Percentiles rank a stretch among this genome's conserved stretches.
These are phyloP conservation scores for Vigna angularis DNA, from an alignment of 306 rosid genomes.

Conservation along the genomic window DNA sequence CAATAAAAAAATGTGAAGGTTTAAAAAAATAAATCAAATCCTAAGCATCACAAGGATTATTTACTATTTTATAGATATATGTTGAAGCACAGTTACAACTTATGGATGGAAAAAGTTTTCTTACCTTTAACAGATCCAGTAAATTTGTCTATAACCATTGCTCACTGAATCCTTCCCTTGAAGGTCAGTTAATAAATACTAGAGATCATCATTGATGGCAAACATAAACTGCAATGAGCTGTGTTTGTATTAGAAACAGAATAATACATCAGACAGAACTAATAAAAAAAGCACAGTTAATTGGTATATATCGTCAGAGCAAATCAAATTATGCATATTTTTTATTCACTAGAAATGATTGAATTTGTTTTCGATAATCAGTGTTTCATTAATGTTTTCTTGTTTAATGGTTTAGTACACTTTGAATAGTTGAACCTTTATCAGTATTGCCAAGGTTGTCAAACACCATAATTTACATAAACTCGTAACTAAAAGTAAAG, in stretches of 20 bases:
- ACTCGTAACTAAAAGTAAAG: too few relatives aligned
- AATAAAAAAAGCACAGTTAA: background rate
- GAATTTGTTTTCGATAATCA: too few relatives aligned
- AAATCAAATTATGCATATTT: background rate
- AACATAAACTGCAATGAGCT: background rate
- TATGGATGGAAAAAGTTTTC: background rate
- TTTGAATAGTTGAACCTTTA: too few relatives aligned
- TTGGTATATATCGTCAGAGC: background rate
- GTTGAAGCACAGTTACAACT: background rate
- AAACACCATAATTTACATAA: too few relatives aligned
- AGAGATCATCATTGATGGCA: background rate
- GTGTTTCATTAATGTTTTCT: too few relatives aligned
- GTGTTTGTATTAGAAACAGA: background rate
- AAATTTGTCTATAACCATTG: constrained; percentile 33
- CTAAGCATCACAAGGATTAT: background rate
- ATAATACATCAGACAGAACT: background rate
- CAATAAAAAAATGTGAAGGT: too few relatives aligned
- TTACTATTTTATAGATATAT: too few relatives aligned
- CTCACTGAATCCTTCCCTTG: constrained; percentile 23
- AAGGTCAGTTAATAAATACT: constrained; percentile 3
- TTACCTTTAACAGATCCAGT: constrained; percentile 34
- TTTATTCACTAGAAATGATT: background rate
- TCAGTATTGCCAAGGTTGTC: too few relatives aligned
- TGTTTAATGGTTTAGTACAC: too few relatives aligned
- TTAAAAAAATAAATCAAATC: background rate